phyloP scores from a whole-genome alignment of 1,284 basidiomycete genomes.

The Ceratobasidium sp. region DNA sequence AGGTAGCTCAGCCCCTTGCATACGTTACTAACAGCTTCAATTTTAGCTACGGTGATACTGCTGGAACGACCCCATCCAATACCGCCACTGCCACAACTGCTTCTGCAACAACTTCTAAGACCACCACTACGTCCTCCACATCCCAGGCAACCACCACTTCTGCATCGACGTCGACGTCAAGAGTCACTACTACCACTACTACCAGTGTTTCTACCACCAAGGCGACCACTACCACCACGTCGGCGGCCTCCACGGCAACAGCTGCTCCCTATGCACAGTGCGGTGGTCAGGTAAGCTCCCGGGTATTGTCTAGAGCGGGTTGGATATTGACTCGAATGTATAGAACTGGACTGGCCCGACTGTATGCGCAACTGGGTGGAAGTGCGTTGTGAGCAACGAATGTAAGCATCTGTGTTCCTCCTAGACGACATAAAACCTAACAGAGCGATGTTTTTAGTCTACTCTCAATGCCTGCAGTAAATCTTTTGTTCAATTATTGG shows the following conservation, averaged over 20 bases:
- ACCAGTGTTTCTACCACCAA: background rate
- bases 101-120: background rate
- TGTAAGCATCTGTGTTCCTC: slow-evolving; percentile 29
- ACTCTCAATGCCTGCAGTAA: slow-evolving; percentile 37
- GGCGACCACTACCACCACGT: slow-evolving; percentile 13
- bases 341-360: slow-evolving; percentile 41
- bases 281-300: slow-evolving; percentile 19
- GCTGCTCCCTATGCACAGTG: slow-evolving; percentile 34
- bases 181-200: slow-evolving; percentile 5
- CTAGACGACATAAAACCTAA: background rate
- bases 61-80: slow-evolving; percentile 19
- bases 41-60: slow-evolving; percentile 54
- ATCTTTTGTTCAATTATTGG: background rate
- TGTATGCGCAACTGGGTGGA: slow-evolving; percentile 42
- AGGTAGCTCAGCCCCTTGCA: too few species aligned
- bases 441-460: background rate
- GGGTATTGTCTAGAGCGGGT: background rate
- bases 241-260: slow-evolving; percentile 9
- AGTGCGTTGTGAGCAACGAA: slow-evolving; percentile 36
- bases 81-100: slow-evolving; percentile 11
- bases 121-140: background rate
- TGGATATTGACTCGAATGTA: background rate
- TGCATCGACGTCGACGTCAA: background rate
- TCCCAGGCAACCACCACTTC: background rate
- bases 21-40: too few species aligned